These are phyloP conservation scores for Capronia coronata DNA, from an alignment of 2,329 filamentous ascomycete species.

Conservation along the genomic window DNA sequence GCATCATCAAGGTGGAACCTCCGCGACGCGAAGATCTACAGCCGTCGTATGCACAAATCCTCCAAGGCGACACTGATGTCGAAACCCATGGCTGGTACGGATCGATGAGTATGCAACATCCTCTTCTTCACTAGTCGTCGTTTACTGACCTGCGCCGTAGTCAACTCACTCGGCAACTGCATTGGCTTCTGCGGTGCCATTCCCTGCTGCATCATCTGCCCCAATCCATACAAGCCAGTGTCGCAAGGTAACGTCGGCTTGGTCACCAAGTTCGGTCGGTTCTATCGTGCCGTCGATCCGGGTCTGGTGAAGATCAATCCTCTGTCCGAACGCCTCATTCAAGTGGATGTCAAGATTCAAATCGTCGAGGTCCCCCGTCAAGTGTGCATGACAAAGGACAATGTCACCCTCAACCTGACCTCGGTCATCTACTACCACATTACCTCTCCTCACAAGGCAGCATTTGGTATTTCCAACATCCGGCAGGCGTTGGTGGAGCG, in stretches of 20 bases:
- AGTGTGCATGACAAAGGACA: conserved; percentile 99
- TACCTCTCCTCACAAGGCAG: conserved; percentile 87
- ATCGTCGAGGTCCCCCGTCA: conserved; percentile 94
- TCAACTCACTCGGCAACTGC: conserved; percentile 65
- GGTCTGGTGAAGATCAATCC: conserved; percentile 97
- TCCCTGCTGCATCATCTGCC: conserved; percentile 85
- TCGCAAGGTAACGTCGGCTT: conserved; percentile 89
- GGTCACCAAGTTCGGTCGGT: conserved; percentile 87
- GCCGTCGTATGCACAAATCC: conserved; percentile 65
- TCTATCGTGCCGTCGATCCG: conserved; percentile 92
- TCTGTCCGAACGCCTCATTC: conserved; percentile 78
- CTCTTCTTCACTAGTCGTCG: too few relatives aligned
- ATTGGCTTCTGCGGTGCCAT: conserved; percentile 78
- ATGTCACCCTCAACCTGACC: conserved; percentile 86
- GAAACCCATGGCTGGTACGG: conserved; percentile 83
- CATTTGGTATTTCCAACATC: conserved; percentile 92
- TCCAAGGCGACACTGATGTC: conserved; percentile 59
- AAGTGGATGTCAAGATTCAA: conserved; percentile 98
- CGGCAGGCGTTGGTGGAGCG: conserved; percentile 95
- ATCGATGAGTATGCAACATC: conserved; percentile 62
- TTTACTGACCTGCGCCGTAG: conserved; percentile 34
- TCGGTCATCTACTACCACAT: conserved; percentile 99
- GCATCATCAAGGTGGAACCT: conserved; percentile 66
- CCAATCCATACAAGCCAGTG: conserved; percentile 93
- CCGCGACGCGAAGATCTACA: conserved; percentile 79